Evolutionary conservation across 176 grass and related monocot species (phyloP), one percentile per base, ranked within the genome.

Genomic region (Lolium multiflorum): DNA sequence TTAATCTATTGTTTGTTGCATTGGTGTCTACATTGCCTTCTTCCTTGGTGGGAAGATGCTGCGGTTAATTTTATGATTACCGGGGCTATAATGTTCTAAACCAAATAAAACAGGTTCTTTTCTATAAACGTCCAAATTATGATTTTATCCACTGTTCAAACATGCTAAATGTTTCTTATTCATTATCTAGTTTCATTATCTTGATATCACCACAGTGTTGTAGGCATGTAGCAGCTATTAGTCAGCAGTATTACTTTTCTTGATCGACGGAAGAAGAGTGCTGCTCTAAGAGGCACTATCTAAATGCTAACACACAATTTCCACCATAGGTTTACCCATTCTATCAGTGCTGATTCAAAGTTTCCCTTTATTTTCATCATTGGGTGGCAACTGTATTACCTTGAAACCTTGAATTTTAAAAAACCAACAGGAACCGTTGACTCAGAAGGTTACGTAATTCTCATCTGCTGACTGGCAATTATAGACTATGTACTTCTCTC

Each of bases 21-120:
- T 96, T 80, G 90, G 96, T 91, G 93, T 20, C 82, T 98, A 50
- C 96, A 98, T 73, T 96, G 96, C 77, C 73, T 94, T 71, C 83
- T 92, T 87, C 96, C 96, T 8, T 98, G 96, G 96, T 98, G 96
- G 96, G 91, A 96, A 82, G 93, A 96, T 88, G 88, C 92, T 76
- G 92, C 92, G 9, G 90, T 98, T 90, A 85, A 92, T 87, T 98
- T 98, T 89, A 98, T 98, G 90, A 74, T 94, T 56, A 91, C 83
- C 58, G 96, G 96, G 96, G 96, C 39, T 98, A 98, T 80, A 90
- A 98, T 92, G 96, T 98, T 85, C 25, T 87, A 67, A 72, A 88
- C 78, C 83, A 91, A 84, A 92, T 98, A 89, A 92, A 92, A 67
- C 81, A 98, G 90, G 96, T 98, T 85, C 3, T 71, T 54, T 44